Evolutionary conservation across 768 basidiomycete species (phyloP).

Genomic region (Russula sp.): DNA sequence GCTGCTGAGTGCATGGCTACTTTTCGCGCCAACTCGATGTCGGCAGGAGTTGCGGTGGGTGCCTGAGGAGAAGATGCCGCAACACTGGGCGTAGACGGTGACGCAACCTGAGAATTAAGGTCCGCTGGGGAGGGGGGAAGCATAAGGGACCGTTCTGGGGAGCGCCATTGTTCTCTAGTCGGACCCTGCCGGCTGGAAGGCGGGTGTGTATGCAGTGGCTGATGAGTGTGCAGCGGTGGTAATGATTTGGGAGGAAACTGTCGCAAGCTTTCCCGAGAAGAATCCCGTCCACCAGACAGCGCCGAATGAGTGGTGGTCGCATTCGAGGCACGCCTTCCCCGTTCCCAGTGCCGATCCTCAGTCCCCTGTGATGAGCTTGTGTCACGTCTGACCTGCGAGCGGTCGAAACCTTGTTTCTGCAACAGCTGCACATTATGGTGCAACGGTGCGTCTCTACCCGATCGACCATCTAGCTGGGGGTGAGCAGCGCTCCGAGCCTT

Average conservation of each 20-base stretch:
- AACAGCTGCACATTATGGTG: constrained; percentile 50
- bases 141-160: constrained; percentile 17
- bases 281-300: constrained; percentile 18
- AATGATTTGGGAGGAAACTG: constrained; percentile 21
- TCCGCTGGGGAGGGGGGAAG: constrained; percentile 3
- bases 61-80: constrained; percentile 22
- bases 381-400: constrained; percentile 25
- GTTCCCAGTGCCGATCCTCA: constrained; percentile 22
- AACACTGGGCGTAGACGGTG: constrained; percentile 21
- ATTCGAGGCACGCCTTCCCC: constrained; percentile 21
- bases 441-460: constrained; percentile 41
- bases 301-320: constrained; percentile 15
- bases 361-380: constrained; percentile 13
- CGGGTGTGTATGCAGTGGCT: constrained; percentile 5
- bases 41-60: constrained; percentile 24
- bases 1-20: constrained; percentile 81
- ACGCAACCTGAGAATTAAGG: constrained; percentile 6
- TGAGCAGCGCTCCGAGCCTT: constrained; percentile 31
- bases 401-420: constrained; percentile 44
- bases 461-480: constrained; percentile 36
- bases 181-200: constrained; percentile 15
- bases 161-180: constrained; percentile 20
- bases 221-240: constrained; percentile 17
- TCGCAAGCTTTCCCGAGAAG: constrained; percentile 22
- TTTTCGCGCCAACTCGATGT: constrained; percentile 60